Evolutionary conservation across 2,329 filamentous ascomycete species (phyloP), one percentile per base, ranked within the genome.

Genomic region (Botryotinia narcissicola): DNA sequence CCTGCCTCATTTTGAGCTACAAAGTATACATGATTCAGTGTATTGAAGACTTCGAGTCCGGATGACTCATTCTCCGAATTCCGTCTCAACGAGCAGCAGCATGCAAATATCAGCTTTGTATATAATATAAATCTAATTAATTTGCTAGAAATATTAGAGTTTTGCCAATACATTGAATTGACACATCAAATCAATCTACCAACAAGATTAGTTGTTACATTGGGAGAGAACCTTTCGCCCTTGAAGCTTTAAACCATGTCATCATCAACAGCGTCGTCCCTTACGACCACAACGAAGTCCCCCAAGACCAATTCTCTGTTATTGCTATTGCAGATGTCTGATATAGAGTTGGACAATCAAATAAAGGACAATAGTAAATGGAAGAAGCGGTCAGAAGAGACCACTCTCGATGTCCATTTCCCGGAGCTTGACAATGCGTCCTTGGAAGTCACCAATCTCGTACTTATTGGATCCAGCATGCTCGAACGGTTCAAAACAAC

Each of bases 381-480:
- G 61, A 68, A 68, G 40, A 67, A 48, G 42, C 57, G 70, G 16
- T 68, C 62, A 35, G 62, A 72, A 72, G 46, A 68, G 22, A 72
- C 70, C 29, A 59, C 62, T 44, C 32, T 72, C 37, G 20, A 68
- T 35, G 59, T 48, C 25, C 61, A 72, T 46, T 72, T 68, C 29
- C 48, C 62, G 29, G 62, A 68, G 40, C n/a, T 72, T 32, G 48
- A 72, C 20, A 29, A 57, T 29, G n/a, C 37, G n/a, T 35, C 9
- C 12, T 54, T 37, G 4, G 37, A 59, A 42, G 20, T 12, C 22
- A 59, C 14, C 44, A 67, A 61, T 22, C 48, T 68, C 37, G 22
- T 75, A 16, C 71, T 75, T 7, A 70, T 75, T 54, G 75, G 69
- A 35, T 64, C 74, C 60, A 73, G 64, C 51, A 76, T 76, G 73